Evolutionary conservation across 352 stramenopile genomes (phyloP).

Genomic region (Globisporangium rhizosaccharum): DNA sequence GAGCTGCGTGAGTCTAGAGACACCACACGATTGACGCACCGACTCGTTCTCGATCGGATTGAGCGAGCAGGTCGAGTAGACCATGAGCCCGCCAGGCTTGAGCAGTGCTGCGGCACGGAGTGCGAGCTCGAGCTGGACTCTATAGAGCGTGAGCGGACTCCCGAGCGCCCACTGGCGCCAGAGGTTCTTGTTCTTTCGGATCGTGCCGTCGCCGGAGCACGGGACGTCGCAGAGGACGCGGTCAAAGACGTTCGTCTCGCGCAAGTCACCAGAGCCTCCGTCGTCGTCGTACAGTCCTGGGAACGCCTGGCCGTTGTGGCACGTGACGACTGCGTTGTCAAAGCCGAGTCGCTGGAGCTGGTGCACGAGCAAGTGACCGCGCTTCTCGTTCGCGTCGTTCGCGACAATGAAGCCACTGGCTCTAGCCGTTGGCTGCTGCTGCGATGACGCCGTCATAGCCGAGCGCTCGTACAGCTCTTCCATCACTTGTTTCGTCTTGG

Average conservation of each 20-base stretch:
- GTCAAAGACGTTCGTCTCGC: slow-evolving; percentile 88
- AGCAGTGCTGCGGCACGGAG: slow-evolving; percentile 87
- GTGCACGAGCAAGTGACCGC: slow-evolving; percentile 96
- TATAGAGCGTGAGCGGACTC: slow-evolving; percentile 87
- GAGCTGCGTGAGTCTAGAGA: too few relatives aligned
- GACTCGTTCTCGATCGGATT: slow-evolving; percentile 99
- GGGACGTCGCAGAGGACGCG: slow-evolving; percentile 97
- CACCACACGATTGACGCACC: slow-evolving; percentile 8
- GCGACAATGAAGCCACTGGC: slow-evolving; percentile 87
- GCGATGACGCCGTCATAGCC: too few relatives aligned
- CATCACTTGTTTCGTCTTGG: slow-evolving; percentile 98
- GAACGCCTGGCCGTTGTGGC: slow-evolving; percentile 91
- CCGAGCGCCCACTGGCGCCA: slow-evolving; percentile 89
- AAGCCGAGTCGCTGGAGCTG: slow-evolving; percentile 79
- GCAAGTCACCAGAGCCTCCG: slow-evolving; percentile 14
- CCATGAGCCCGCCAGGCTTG: slow-evolving; percentile 87
- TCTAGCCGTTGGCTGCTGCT: neutral
- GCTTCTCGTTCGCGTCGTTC: slow-evolving; percentile 95
- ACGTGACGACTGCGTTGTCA: slow-evolving; percentile 88
- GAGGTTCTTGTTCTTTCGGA: slow-evolving; percentile 95
- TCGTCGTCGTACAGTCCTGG: slow-evolving; percentile 74
- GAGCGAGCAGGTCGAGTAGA: slow-evolving; percentile 96
- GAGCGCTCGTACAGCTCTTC: slow-evolving; percentile 43
- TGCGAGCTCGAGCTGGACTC: slow-evolving; percentile 91
- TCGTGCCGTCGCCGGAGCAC: slow-evolving; percentile 96